Conservation (phyloP, 805 yeast species). For the Candida silvatica region DNA sequence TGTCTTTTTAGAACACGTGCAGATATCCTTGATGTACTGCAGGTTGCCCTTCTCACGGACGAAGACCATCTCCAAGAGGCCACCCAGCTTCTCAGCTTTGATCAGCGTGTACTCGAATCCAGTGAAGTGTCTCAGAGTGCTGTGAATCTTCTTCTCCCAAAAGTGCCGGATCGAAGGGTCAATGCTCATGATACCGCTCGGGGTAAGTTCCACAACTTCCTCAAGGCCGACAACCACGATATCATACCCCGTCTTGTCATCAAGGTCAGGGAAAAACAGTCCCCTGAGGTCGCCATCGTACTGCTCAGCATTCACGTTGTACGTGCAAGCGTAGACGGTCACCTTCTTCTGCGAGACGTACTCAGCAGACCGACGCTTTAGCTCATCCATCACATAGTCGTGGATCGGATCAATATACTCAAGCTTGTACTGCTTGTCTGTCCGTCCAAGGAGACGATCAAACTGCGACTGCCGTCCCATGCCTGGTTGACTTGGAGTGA, state of each 20-base stretch:
- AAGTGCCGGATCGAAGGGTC: slow-evolving; percentile 51
- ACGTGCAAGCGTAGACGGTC: slow-evolving; percentile 38
- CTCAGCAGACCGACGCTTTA: slow-evolving; percentile 30
- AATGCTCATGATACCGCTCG: slow-evolving; percentile 75
- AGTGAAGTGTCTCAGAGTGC: slow-evolving; percentile 30
- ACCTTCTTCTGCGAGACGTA: slow-evolving; percentile 32
- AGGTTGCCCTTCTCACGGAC: slow-evolving; percentile 41
- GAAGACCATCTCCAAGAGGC: slow-evolving; percentile 65
- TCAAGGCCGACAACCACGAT: slow-evolving; percentile 78
- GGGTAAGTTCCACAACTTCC: slow-evolving; percentile 78
- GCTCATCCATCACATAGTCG: slow-evolving; percentile 36
- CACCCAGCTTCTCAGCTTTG: slow-evolving; percentile 81
- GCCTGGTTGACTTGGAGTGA: slow-evolving; percentile 9
- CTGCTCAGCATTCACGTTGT: slow-evolving; percentile 45
- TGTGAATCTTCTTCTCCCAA: slow-evolving; percentile 60
- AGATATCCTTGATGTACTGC: slow-evolving; percentile 48
- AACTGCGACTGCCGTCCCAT: slow-evolving; percentile 20
- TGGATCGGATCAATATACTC: slow-evolving; percentile 44
- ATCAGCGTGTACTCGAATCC: slow-evolving; percentile 35
- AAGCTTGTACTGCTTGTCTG: slow-evolving; percentile 36
- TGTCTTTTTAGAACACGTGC: slow-evolving; percentile 74
- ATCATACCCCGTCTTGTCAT: slow-evolving; percentile 43
- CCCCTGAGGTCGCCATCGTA: slow-evolving; percentile 29
- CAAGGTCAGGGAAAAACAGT: slow-evolving; percentile 37
- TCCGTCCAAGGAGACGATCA: slow-evolving; percentile 40